Percentiles rank a stretch among this genome's conserved stretches.
phyloP scores from a whole-genome alignment of 129 eudicot genomes.

The Pittosporum tobira region DNA sequence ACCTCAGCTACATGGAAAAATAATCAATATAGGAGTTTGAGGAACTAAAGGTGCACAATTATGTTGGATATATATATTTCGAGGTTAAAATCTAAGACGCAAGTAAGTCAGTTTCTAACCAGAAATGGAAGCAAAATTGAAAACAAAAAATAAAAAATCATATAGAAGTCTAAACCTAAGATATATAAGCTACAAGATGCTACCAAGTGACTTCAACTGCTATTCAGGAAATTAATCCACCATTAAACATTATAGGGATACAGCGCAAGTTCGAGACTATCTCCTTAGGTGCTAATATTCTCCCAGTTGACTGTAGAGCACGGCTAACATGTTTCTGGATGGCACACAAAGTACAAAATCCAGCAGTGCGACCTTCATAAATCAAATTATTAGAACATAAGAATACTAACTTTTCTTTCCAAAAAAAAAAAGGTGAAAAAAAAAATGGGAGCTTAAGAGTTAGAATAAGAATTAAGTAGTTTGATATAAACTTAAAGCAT shows the following conservation, averaged over 20 bases:
- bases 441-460: neutral
- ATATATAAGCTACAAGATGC: neutral
- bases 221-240: neutral
- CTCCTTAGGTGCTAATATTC: conserved; percentile 83
- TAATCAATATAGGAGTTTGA: no score
- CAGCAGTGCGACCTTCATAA: conserved; percentile 70
- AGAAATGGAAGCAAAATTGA: no score
- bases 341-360: conserved; percentile 96
- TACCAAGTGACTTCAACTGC: neutral
- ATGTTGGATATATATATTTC: no score
- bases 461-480: neutral
- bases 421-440: neutral
- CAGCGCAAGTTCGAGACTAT: conserved; percentile 86
- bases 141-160: no score
- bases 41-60: no score
- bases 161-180: neutral
- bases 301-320: conserved; percentile 76
- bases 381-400: neutral
- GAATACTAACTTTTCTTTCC: neutral
- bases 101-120: no score
- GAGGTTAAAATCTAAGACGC: no score
- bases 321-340: conserved; percentile 92
- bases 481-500: neutral
- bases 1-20: no score
- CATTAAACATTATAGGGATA: conserved; percentile 42